A percentile compares a stretch with the other conserved stretches of the same genome.
Evolutionary conservation across 2,329 filamentous ascomycete genomes (phyloP).

Genomic region (Gnomoniopsis sp.): DNA sequence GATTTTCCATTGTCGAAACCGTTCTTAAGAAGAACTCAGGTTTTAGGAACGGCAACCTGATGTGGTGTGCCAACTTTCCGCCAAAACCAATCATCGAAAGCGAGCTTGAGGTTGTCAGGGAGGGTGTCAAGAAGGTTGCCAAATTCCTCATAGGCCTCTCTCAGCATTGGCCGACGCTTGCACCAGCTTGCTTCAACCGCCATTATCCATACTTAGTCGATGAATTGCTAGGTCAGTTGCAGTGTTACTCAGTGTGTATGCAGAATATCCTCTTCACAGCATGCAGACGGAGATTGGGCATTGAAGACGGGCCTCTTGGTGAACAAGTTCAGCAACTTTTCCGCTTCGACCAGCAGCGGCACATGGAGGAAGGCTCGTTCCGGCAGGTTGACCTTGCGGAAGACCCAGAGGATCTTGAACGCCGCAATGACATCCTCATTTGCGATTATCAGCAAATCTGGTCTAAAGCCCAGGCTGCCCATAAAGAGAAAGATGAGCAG

Average conservation of each 20-base stretch:
- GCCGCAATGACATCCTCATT: conserved; percentile 20
- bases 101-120: conserved; percentile 21
- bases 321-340: conserved; percentile 23
- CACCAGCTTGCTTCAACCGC: conserved; percentile 16
- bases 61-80: conserved; percentile 37
- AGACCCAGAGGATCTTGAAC: conserved; percentile 13
- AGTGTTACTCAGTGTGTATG: conserved; percentile 27
- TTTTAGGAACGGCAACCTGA: conserved; percentile 25
- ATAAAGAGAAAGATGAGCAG: not conserved
- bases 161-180: conserved; percentile 35
- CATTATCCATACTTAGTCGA: conserved; percentile 31
- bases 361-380: conserved; percentile 7
- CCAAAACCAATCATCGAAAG: conserved; percentile 5
- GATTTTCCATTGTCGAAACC: conserved; percentile 31
- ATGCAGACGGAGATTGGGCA: conserved; percentile 23
- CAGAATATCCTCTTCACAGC: conserved; percentile 30
- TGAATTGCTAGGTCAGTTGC: conserved; percentile 29
- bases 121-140: conserved; percentile 33
- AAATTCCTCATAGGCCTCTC: conserved; percentile 42
- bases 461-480: not conserved
- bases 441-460: conserved; percentile 4
- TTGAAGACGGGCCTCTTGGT: conserved; percentile 20
- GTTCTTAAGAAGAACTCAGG: conserved; percentile 36
- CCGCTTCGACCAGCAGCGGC: conserved; percentile 21
- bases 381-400: not conserved